Evolutionary conservation across 306 rosid species (phyloP).

Genomic region (Trifolium dubium): DNA sequence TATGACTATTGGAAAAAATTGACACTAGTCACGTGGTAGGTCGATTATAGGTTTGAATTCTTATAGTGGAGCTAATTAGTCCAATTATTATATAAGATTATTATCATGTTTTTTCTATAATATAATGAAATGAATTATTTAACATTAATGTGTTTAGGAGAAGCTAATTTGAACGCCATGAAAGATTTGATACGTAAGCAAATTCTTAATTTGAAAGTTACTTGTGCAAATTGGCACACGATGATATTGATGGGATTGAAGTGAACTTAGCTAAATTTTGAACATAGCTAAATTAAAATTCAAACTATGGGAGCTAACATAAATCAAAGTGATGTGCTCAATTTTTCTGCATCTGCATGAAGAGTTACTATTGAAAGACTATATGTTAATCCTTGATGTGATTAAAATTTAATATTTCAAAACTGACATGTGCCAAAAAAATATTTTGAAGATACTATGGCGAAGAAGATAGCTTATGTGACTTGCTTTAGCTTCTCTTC

Average conservation of each 20-base stretch:
- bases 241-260: background rate
- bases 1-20: conserved; percentile 20
- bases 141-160: background rate
- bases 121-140: conserved; percentile 14
- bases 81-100: conserved; percentile 20
- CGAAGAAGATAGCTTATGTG: conserved; percentile 15
- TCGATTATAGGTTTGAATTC: conserved; percentile 34
- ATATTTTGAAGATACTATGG: background rate
- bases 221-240: background rate
- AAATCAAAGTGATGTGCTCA: background rate
- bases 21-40: conserved; percentile 50
- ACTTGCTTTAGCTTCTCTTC: conserved; percentile 68
- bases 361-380: conserved; percentile 3
- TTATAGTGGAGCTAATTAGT: conserved; percentile 32
- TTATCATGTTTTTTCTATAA: background rate
- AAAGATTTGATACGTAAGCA: background rate
- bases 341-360: background rate
- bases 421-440: background rate
- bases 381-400: background rate
- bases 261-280: no score
- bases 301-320: background rate
- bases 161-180: background rate
- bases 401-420: conserved; percentile 3
- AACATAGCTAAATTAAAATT: no score
- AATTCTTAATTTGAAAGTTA: background rate